Percentiles rank a stretch among this genome's conserved stretches.
These are phyloP conservation scores for Aspergillus neotritici DNA, from an alignment of 2,329 filamentous ascomycete species.

Conservation along the genomic window DNA sequence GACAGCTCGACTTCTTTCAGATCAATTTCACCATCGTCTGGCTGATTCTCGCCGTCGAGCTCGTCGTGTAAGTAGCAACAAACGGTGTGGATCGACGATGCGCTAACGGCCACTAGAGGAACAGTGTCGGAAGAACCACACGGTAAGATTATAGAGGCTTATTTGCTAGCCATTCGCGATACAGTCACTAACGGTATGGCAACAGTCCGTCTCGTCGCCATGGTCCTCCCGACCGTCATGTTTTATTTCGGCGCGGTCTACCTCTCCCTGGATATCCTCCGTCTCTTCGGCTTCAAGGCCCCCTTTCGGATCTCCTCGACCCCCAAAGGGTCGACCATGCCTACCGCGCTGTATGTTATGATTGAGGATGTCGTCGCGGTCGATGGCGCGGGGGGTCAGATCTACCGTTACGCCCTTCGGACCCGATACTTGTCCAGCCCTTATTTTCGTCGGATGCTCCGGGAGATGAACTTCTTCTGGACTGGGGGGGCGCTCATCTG, in stretches of 20 bases:
- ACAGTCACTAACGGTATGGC: conserved; percentile 1
- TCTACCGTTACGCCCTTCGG: conserved; percentile 48
- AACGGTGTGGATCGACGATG: neutral
- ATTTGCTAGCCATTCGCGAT: neutral
- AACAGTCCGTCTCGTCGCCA: conserved; percentile 39
- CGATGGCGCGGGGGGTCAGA: conserved; percentile 56
- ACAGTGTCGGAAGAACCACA: conserved; percentile 37
- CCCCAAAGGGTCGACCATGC: conserved; percentile 52
- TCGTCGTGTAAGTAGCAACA: conserved; percentile 35
- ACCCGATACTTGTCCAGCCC: conserved; percentile 51
- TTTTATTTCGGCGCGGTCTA: conserved; percentile 42
- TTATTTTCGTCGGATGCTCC: conserved; percentile 51
- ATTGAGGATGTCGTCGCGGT: conserved; percentile 64
- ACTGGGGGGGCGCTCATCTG: conserved; percentile 46
- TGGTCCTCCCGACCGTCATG: conserved; percentile 43
- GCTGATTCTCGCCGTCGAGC: conserved; percentile 39
- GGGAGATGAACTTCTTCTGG: conserved; percentile 54
- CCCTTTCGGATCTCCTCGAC: conserved; percentile 62
- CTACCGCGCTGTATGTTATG: conserved; percentile 58
- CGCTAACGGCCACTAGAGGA: conserved; percentile 28
- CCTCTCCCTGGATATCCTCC: conserved; percentile 39
- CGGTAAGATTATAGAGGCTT: conserved; percentile 23
- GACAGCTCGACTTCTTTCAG: conserved; percentile 42
- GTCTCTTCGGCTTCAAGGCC: conserved; percentile 41
- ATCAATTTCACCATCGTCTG: conserved; percentile 44